These are phyloP conservation scores for Zopfochytrium polystomum DNA, from an alignment of 371 early-diverging fungal genomes.

Conservation along the genomic window DNA sequence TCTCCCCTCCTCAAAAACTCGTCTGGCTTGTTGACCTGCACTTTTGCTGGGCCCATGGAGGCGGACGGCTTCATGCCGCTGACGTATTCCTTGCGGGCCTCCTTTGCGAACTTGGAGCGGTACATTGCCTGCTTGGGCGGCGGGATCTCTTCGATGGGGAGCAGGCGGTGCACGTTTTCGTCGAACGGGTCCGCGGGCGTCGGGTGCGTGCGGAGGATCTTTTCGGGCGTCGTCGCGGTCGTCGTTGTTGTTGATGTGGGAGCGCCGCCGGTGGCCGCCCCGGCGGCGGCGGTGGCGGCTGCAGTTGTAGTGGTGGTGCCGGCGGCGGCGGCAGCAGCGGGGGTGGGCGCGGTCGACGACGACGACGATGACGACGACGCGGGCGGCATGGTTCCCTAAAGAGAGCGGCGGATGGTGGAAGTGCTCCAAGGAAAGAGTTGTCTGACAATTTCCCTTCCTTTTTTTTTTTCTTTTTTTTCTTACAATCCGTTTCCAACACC, in stretches of 20 bases:
- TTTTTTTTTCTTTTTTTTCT: too few species aligned
- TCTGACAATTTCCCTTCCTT: too few species aligned
- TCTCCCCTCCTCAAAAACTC: constrained; percentile 47
- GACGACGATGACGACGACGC: too few species aligned
- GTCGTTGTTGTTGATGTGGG: constrained; percentile 39
- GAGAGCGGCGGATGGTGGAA: too few species aligned
- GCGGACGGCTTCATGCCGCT: constrained; percentile 41
- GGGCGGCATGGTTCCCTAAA: too few species aligned
- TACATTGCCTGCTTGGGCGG: constrained; percentile 41
- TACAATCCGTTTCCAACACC: too few species aligned
- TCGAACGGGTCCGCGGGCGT: constrained; percentile 41
- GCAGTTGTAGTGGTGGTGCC: too few species aligned
- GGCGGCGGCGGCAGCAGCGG: too few species aligned
- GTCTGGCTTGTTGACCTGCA: constrained; percentile 29
- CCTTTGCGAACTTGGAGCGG: constrained; percentile 36
- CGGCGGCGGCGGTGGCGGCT: too few species aligned
- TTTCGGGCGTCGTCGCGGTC: constrained; percentile 13
- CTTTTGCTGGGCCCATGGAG: constrained; percentile 50
- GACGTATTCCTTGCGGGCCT: constrained; percentile 40
- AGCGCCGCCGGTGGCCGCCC: too few species aligned
- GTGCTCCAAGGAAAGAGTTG: too few species aligned
- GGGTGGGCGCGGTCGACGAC: too few species aligned
- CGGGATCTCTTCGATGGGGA: constrained; percentile 38
- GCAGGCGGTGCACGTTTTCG: constrained; percentile 48
- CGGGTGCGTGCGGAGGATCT: constrained; percentile 23